These are phyloP conservation scores for Kodamaea restingae DNA, from an alignment of 805 yeast species.

Conservation along the genomic window DNA sequence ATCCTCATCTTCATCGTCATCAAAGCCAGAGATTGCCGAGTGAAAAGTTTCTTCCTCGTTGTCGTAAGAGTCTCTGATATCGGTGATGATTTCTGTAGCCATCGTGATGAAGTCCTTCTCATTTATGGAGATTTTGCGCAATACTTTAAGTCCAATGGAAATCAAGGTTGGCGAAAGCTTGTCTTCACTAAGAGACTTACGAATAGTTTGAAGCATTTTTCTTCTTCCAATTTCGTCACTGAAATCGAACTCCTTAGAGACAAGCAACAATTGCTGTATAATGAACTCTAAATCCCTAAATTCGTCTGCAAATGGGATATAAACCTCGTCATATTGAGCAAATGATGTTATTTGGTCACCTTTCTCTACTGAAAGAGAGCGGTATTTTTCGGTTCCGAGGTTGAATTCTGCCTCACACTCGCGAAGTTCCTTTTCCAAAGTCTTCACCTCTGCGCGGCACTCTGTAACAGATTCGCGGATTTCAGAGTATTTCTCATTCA, in stretches of 20 bases:
- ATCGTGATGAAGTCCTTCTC: constrained; percentile 83
- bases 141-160: constrained; percentile 56
- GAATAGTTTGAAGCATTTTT: constrained; percentile 51
- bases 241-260: constrained; percentile 72
- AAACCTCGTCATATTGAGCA: constrained; percentile 19
- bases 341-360: constrained; percentile 8
- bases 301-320: constrained; percentile 37
- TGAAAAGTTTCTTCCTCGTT: constrained; percentile 35
- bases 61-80: constrained; percentile 64
- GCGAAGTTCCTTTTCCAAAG: constrained; percentile 9
- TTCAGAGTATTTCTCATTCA: constrained; percentile 12
- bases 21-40: constrained; percentile 22
- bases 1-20: constrained; percentile 20
- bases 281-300: constrained; percentile 65
- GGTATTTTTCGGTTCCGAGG: constrained; percentile 10
- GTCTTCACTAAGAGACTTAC: constrained; percentile 54
- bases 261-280: constrained; percentile 63
- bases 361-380: constrained; percentile 10
- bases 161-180: constrained; percentile 52
- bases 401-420: constrained; percentile 11
- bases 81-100: constrained; percentile 81
- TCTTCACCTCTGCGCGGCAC: constrained; percentile 7
- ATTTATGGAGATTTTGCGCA: constrained; percentile 66
- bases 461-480: constrained; percentile 7
- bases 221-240: constrained; percentile 90